Conservation (phyloP, 192 early-diverging fungal genomes). For the Coemansia sp. region DNA sequence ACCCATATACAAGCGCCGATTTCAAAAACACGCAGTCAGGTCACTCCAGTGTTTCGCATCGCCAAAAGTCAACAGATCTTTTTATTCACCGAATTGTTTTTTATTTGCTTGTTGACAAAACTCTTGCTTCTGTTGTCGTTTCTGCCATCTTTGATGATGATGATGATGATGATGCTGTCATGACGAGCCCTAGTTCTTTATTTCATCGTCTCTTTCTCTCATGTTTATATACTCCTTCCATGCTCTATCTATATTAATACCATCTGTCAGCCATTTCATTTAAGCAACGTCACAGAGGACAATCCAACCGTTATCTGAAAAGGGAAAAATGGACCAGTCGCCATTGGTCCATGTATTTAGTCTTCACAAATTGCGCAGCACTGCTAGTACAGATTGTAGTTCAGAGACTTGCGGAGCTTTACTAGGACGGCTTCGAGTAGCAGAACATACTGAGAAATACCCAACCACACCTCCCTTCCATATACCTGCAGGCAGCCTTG, state of each 20-base stretch:
- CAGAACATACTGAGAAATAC: constrained; percentile 20
- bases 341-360: not conserved
- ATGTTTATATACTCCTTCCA: too few species aligned
- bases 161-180: too few species aligned
- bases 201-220: too few species aligned
- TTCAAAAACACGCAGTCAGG: too few species aligned
- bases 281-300: not conserved
- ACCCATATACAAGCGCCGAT: too few species aligned
- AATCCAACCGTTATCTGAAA: not conserved
- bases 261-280: not conserved
- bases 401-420: constrained; percentile 19
- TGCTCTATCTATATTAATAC: not conserved
- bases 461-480: constrained; percentile 12
- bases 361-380: not conserved
- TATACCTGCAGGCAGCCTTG: constrained; percentile 20
- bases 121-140: too few species aligned
- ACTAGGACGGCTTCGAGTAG: constrained; percentile 30
- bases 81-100: too few species aligned
- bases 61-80: too few species aligned
- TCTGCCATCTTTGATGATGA: too few species aligned
- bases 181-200: too few species aligned
- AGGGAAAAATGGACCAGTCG: not conserved
- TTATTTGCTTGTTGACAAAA: too few species aligned
- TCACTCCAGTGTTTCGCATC: too few species aligned
- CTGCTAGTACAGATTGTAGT: not conserved